These are phyloP conservation scores for Vitis cinerea DNA, from an alignment of 164 flowering plant species.

Conservation along the genomic window DNA sequence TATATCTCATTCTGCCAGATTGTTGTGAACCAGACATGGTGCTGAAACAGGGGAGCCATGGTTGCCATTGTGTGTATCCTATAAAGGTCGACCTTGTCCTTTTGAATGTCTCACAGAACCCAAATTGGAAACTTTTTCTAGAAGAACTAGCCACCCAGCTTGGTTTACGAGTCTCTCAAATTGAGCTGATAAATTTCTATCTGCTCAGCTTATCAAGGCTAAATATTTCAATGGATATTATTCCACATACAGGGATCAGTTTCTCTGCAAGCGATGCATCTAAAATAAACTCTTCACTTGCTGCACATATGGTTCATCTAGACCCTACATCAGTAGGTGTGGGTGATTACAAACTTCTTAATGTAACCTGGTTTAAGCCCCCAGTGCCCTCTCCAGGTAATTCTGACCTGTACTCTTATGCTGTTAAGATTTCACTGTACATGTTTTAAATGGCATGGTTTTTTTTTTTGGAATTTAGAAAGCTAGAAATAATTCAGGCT, in stretches of 20 bases:
- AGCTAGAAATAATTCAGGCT: not conserved
- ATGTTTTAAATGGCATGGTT: not conserved
- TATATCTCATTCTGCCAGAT: constrained; percentile 38
- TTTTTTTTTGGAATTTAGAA: not conserved
- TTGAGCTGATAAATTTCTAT: constrained; percentile 79
- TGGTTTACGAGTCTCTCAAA: constrained; percentile 61
- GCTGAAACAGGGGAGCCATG: constrained; percentile 56
- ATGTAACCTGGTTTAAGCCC: constrained; percentile 80
- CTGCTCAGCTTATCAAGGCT: constrained; percentile 56
- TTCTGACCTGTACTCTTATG: constrained; percentile 6
- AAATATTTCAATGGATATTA: constrained; percentile 90
- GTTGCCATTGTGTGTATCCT: constrained; percentile 94
- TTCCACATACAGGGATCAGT: constrained; percentile 77
- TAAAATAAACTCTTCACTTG: constrained; percentile 66
- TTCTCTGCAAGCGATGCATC: constrained; percentile 63
- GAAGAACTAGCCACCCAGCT: constrained; percentile 75
- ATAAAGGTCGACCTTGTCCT: constrained; percentile 83
- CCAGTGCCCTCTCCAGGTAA: constrained; percentile 72
- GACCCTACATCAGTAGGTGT: constrained; percentile 69
- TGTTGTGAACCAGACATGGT: constrained; percentile 83
- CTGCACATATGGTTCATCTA: constrained; percentile 61
- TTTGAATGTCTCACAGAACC: constrained; percentile 67
- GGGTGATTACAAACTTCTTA: constrained; percentile 85
- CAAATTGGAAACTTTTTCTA: constrained; percentile 75
- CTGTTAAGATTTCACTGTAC: not conserved